These are phyloP conservation scores for Strobilomyces echinocephalus DNA, from an alignment of 768 basidiomycete genomes.

Conservation along the genomic window DNA sequence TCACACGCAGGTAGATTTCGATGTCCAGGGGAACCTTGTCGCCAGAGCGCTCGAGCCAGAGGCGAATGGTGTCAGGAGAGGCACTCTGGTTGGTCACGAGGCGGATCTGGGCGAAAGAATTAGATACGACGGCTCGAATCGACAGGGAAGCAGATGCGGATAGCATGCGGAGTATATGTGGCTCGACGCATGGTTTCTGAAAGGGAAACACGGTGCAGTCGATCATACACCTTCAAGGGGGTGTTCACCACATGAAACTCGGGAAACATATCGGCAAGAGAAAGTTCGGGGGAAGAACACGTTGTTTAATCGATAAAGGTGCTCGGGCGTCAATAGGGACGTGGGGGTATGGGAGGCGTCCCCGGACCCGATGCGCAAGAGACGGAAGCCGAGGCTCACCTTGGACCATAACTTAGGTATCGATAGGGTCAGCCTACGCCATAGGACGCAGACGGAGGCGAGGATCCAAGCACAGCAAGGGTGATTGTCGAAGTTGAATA, in stretches of 20 bases:
- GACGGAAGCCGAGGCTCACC: conserved; percentile 38
- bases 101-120: conserved; percentile 49
- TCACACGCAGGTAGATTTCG: conserved; percentile 68
- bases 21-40: conserved; percentile 68
- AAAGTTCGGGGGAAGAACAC: conserved; percentile 4
- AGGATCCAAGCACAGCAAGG: conserved; percentile 76
- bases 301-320: conserved; percentile 16
- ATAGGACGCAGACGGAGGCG: conserved; percentile 60
- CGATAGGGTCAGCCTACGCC: conserved; percentile 59
- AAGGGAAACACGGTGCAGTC: background rate
- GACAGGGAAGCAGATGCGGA: background rate
- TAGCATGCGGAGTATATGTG: conserved; percentile 2
- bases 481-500: conserved; percentile 62
- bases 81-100: conserved; percentile 64
- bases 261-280: background rate
- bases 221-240: background rate
- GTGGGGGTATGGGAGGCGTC: conserved; percentile 3
- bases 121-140: background rate
- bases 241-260: background rate
- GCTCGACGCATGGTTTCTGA: background rate
- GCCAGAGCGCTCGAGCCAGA: conserved; percentile 82
- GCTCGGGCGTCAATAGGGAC: conserved; percentile 15
- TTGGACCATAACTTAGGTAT: conserved; percentile 77
- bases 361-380: background rate
- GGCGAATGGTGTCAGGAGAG: conserved; percentile 72